Base-by-base conservation (phyloP, 2,329 filamentous ascomycete species). In the Xylaria sp. region DNA sequence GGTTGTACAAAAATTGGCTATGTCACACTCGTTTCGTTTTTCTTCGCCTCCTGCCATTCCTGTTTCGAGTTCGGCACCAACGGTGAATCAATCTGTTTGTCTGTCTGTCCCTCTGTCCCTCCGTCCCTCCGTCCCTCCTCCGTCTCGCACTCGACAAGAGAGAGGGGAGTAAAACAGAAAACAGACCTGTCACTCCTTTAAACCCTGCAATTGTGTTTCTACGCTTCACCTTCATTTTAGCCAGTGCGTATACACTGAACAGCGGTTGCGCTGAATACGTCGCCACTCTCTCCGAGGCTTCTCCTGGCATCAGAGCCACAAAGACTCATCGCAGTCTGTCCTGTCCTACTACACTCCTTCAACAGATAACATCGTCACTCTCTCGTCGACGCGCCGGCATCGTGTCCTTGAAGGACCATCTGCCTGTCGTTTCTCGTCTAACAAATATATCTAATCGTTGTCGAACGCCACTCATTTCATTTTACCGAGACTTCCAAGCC, bases 11-110 rank as follows among this genome's bases (percentile, higher is more conserved):
- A 7, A 1, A 50, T 50, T 6, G 47, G 11, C 47, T n/a, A 20
- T 44, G 50, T 61, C 47, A 31, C 51, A 29, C 45, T 49, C 50
- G 31, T 59, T 45, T 57, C n/a, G n/a, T n/a, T n/a, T n/a, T n/a
- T 56, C 31, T 36, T 44, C 31, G 20, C 20, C 45, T 61, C 42
- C 45, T 57, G 60, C 45, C 53, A 20, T 22, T 42, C 9, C 33
- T 58, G 67, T 67, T 67, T 69, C 64, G 57, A 62, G 47, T 69
- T 33, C n/a, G n/a, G 44, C 15, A 50, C 65, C 39, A 56, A 58
- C n/a, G 67, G 61, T 61, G 54, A 11, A 13, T 47, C 45, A 11
- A 13, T 47, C 45, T 33, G 36, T 56, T 25, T 17, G 31, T 49
- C 49, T 55, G 13, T 45, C 51, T 33, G 17, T 45, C n/a, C 22